Percentiles rank a stretch among this genome's conserved stretches.
Evolutionary conservation across 2,329 filamentous ascomycete species (phyloP).

Genomic region (Emmonsia crescens): DNA sequence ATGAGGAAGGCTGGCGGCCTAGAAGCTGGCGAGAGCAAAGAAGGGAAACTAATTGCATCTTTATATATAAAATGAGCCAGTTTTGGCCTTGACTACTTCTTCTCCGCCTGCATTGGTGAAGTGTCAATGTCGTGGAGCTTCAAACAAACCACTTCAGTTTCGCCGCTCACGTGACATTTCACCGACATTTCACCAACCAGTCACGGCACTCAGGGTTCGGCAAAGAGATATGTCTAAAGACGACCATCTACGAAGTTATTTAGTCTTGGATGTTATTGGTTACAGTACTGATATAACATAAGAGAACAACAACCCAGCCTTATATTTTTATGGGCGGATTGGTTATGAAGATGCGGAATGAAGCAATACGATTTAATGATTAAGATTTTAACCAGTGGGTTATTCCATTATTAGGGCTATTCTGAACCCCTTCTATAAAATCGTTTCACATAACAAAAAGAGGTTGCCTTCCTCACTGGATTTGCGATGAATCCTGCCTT

Average conservation of each 20-base stretch:
- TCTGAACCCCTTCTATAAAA: background rate
- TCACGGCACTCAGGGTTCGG: too few relatives aligned
- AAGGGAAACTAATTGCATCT: constrained; percentile 5
- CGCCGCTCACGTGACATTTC: background rate
- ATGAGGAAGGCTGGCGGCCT: constrained; percentile 1
- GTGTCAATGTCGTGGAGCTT: background rate
- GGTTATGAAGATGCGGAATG: too few relatives aligned
- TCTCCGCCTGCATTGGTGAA: background rate
- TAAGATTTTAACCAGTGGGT: background rate
- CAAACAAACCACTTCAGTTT: background rate
- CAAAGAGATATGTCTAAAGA: too few relatives aligned
- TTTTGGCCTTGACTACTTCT: background rate
- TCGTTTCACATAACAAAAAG: background rate
- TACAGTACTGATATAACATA: background rate
- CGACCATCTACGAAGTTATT: background rate
- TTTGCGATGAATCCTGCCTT: background rate
- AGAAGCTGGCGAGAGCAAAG: background rate
- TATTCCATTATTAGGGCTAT: background rate
- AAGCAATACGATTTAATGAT: background rate
- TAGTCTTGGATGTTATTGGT: background rate
- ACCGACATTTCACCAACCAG: too few relatives aligned
- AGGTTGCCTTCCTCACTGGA: background rate
- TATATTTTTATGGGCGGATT: background rate
- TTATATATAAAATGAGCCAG: background rate
- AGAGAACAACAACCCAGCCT: background rate